Percentiles rank a stretch among this genome's conserved stretches.
Conservation (phyloP, 257 asterid genomes). For the Lycium barbarum region DNA sequence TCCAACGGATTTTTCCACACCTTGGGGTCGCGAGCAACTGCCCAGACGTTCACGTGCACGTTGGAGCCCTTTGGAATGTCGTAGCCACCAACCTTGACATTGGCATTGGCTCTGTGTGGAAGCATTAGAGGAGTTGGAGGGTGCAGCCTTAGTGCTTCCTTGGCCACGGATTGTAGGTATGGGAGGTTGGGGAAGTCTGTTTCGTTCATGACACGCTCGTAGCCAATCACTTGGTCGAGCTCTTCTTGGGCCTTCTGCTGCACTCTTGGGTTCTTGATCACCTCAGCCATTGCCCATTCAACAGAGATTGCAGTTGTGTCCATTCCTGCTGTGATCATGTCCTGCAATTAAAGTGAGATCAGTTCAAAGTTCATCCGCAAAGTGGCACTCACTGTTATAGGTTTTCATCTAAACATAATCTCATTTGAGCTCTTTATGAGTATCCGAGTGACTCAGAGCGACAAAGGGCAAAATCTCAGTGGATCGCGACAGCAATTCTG, state of each 20-base stretch:
- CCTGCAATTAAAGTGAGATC: slow-evolving; percentile 40
- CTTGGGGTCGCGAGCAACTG: slow-evolving; percentile 68
- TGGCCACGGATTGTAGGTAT: slow-evolving; percentile 61
- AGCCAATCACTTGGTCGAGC: slow-evolving; percentile 63
- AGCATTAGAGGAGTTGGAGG: slow-evolving; percentile 87
- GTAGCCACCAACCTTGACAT: slow-evolving; percentile 67
- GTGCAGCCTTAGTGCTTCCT: slow-evolving; percentile 71
- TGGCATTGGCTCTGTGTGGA: slow-evolving; percentile 66
- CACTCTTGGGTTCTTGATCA: slow-evolving; percentile 71
- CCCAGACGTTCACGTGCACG: slow-evolving; percentile 80
- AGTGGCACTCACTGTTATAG: neutral
- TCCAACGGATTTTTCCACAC: slow-evolving; percentile 65
- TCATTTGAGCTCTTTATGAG: neutral
- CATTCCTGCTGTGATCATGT: slow-evolving; percentile 81
- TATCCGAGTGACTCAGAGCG: neutral
- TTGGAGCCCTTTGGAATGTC: slow-evolving; percentile 77
- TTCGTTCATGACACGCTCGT: slow-evolving; percentile 59
- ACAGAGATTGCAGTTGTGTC: slow-evolving; percentile 78
- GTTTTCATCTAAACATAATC: neutral
- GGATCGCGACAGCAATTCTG: neutral
- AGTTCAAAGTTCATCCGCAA: neutral
- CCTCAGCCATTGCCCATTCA: slow-evolving; percentile 92
- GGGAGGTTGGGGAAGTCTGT: slow-evolving; percentile 71
- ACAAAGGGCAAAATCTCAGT: neutral
- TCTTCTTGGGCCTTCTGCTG: slow-evolving; percentile 78